phyloP scores from a whole-genome alignment of 805 yeast genomes.

The Trichomonascus vanleenenianus region DNA sequence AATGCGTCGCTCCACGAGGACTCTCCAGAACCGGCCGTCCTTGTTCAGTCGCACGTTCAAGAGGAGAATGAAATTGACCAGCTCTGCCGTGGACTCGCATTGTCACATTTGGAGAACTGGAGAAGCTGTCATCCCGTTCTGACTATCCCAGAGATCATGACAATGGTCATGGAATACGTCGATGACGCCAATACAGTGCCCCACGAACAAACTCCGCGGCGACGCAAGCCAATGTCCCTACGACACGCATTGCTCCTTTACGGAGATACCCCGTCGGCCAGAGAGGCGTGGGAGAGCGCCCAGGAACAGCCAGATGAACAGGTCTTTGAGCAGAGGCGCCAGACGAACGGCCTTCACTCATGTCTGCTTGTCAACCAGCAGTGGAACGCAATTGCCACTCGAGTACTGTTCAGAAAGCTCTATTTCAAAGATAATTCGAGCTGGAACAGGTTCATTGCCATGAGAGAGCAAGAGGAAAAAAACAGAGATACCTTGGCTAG shows the following conservation, averaged over 20 bases:
- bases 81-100: too few species aligned
- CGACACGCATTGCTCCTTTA: conserved; percentile 64
- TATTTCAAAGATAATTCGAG: conserved; percentile 44
- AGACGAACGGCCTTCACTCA: conserved; percentile 33
- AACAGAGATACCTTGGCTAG: not conserved
- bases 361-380: conserved; percentile 63
- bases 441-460: conserved; percentile 36
- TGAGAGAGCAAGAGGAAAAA: not conserved
- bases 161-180: conserved; percentile 51
- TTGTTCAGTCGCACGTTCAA: too few species aligned
- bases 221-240: conserved; percentile 62
- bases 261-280: conserved; percentile 44
- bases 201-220: conserved; percentile 47
- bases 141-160: conserved; percentile 67
- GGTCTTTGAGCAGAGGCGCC: conserved; percentile 5
- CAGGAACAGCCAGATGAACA: conserved; percentile 10
- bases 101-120: too few species aligned
- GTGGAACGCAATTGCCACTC: conserved; percentile 52
- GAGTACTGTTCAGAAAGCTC: conserved; percentile 47
- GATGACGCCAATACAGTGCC: conserved; percentile 53
- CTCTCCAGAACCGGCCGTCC: too few species aligned
- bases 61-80: too few species aligned
- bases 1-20: too few species aligned
- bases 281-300: conserved; percentile 36
- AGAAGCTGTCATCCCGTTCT: conserved; percentile 40